These are phyloP conservation scores for Eucalyptus sp. DNA, from an alignment of 345 rosid species.

Conservation along the genomic window DNA sequence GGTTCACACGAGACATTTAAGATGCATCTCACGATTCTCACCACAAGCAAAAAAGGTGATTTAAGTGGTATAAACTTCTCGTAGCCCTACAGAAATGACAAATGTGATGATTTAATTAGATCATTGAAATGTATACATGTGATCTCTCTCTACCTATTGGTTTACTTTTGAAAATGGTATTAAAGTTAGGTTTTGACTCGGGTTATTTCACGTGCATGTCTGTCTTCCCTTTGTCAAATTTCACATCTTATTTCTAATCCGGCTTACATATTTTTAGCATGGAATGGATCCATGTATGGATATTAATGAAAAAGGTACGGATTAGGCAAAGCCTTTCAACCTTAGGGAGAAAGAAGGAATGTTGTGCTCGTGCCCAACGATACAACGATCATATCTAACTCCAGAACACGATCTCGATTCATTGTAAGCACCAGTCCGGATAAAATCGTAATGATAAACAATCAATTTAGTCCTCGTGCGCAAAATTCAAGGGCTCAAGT, in stretches of 20 bases:
- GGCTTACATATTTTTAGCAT: neutral
- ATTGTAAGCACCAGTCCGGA: neutral
- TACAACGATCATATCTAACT: neutral
- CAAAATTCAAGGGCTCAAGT: neutral
- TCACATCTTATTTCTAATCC: neutral
- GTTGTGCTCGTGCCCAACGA: neutral
- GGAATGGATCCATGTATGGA: neutral
- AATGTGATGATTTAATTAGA: neutral
- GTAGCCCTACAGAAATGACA: neutral
- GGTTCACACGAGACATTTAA: neutral
- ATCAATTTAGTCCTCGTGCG: neutral
- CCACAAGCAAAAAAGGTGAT: neutral
- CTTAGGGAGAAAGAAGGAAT: neutral
- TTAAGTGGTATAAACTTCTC: neutral
- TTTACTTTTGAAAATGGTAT: neutral
- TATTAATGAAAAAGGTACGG: neutral
- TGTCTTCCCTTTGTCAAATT: neutral
- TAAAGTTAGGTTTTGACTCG: neutral
- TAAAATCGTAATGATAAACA: neutral
- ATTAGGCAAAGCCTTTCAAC: neutral
- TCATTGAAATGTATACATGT: neutral
- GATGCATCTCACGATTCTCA: neutral
- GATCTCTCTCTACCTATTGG: accelerated
- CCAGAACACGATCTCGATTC: neutral
- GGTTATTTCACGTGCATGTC: neutral